Evolutionary conservation across 192 early-diverging fungal genomes (phyloP).

Genomic region (Coemansia sp.): DNA sequence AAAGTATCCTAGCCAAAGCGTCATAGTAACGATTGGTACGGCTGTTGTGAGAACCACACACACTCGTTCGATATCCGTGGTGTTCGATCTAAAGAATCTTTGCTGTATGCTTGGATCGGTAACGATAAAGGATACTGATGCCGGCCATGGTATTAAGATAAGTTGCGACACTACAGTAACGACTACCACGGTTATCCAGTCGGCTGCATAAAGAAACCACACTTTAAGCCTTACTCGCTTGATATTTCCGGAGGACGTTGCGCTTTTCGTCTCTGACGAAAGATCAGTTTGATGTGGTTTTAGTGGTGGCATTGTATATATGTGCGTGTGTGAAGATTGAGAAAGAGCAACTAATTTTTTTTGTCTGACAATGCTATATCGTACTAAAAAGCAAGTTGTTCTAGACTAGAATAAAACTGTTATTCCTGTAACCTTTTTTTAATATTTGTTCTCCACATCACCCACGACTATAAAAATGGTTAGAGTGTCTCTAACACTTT

Average conservation of each 20-base stretch:
- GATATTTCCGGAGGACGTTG: slow-evolving; percentile 3
- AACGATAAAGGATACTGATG: slow-evolving; percentile 10
- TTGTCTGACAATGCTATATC: background rate
- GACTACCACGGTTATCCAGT: slow-evolving; percentile 29
- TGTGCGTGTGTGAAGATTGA: background rate
- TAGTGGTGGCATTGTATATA: background rate
- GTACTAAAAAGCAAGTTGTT: too few species aligned
- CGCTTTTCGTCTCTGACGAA: slow-evolving; percentile 3
- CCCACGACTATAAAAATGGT: too few species aligned
- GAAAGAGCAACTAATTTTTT: background rate
- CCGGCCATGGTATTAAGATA: slow-evolving; percentile 31
- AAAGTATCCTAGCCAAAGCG: slow-evolving; percentile 37
- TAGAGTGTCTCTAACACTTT: too few species aligned
- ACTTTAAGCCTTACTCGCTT: slow-evolving; percentile 3
- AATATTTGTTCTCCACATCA: too few species aligned
- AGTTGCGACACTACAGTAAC: slow-evolving; percentile 16
- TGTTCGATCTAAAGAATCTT: slow-evolving; percentile 7
- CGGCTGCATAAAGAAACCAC: slow-evolving; percentile 30
- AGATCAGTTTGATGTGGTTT: background rate
- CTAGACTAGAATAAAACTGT: too few species aligned
- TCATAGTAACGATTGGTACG: slow-evolving; percentile 22
- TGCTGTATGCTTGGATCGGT: slow-evolving; percentile 42
- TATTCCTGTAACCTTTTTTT: too few species aligned
- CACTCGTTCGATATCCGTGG: slow-evolving; percentile 20
- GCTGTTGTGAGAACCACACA: slow-evolving; percentile 33